Conservation (phyloP, 495 filamentous ascomycete species). For the Cercophora samala region DNA sequence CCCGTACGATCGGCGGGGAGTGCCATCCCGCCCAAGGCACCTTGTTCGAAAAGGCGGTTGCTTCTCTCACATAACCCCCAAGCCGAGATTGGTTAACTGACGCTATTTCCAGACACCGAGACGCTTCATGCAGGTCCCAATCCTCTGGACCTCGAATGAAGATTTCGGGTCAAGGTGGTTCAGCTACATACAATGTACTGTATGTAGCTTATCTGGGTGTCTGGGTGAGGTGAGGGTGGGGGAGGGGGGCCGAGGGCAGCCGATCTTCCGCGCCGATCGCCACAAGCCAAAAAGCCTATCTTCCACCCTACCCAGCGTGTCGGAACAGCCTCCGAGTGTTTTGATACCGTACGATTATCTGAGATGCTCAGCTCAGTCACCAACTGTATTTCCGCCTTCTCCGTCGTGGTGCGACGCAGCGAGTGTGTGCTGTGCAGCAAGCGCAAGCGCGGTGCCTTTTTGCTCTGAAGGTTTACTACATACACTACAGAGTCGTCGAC, state of each 20-base stretch:
- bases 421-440: not conserved
- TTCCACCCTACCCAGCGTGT: slow-evolving; percentile 15
- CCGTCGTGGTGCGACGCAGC: not conserved
- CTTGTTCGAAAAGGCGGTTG: not conserved
- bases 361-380: no score
- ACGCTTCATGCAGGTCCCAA: not conserved
- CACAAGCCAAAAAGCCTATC: slow-evolving; percentile 11
- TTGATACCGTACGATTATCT: no score
- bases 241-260: slow-evolving; percentile 1
- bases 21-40: not conserved
- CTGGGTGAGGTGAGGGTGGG: no score
- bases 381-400: not conserved
- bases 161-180: not conserved
- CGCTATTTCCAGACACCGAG: not conserved
- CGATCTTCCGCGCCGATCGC: slow-evolving; percentile 18
- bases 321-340: slow-evolving; percentile 14
- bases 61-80: not conserved
- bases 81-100: not conserved
- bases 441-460: not conserved
- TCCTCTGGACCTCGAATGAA: not conserved
- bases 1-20: not conserved
- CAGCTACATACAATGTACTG: not conserved
- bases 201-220: not conserved
- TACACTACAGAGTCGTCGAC: not conserved
- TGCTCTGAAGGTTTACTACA: not conserved